Conservation (phyloP, 768 basidiomycete genomes). For the Amanita fuliginea region DNA sequence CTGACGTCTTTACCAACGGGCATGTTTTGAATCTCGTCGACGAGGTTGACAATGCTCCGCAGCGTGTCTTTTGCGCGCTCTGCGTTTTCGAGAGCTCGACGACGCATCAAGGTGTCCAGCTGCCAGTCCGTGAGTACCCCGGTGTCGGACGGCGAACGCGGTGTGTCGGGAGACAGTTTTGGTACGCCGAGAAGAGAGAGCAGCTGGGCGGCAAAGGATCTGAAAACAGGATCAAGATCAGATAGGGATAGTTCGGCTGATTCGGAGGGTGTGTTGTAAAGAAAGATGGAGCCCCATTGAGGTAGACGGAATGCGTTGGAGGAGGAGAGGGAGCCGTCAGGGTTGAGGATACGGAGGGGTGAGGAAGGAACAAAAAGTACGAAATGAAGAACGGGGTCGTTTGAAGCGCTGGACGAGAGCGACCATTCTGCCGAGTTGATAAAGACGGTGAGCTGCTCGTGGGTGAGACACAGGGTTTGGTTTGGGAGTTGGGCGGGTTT, state of each 20-base stretch:
- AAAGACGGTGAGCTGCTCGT: constrained; percentile 85
- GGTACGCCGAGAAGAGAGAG: constrained; percentile 77
- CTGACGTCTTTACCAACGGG: constrained; percentile 73
- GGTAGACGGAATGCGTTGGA: constrained; percentile 78
- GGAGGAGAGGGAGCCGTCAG: constrained; percentile 27
- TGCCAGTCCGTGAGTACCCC: constrained; percentile 61
- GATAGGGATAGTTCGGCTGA: constrained; percentile 26
- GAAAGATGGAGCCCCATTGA: constrained; percentile 86
- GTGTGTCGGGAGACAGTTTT: constrained; percentile 38
- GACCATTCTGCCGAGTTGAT: constrained; percentile 97
- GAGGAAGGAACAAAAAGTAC: constrained; percentile 79
- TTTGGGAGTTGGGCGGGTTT: constrained; percentile 36
- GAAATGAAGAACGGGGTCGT: constrained; percentile 91
- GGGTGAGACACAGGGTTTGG: constrained; percentile 45
- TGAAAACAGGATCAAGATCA: constrained; percentile 43
- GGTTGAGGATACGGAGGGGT: constrained; percentile 58
- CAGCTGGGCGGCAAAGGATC: constrained; percentile 61
- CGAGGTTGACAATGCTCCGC: constrained; percentile 71
- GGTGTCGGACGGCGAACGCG: constrained; percentile 11
- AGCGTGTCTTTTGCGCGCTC: constrained; percentile 64
- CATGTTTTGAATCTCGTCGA: constrained; percentile 85
- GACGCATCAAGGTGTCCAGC: constrained; percentile 65
- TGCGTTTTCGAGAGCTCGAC: constrained; percentile 59
- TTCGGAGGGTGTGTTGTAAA: constrained; percentile 47
- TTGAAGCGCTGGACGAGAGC: constrained; percentile 83